Base-by-base conservation (phyloP, 495 filamentous ascomycete species). In the Hyaloscypha bicolor region DNA sequence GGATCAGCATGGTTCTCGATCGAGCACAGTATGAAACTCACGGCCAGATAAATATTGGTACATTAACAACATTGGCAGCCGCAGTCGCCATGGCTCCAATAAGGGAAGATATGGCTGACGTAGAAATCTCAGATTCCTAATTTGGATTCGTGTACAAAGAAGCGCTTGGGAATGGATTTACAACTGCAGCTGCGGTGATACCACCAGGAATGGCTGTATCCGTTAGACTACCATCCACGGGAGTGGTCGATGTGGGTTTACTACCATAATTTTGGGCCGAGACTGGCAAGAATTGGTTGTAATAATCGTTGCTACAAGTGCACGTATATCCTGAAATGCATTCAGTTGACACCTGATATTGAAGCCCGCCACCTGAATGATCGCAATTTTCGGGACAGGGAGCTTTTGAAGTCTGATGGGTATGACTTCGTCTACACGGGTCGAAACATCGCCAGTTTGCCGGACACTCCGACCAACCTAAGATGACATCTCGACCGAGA, bases 31-130 rank as follows among this genome's bases (percentile, higher is more conserved):
- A 56, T 3, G 32, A 59, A 66, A 83, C 83, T 73, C 75, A 86
- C 84, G 88, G 76, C 86, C 87, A 89, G 51, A 80, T 73, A 73
- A 88, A 88, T 4, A 84, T 86, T 14, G 82, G 83, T n/a, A 87
- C 77, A 2, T 87, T 73, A 21, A 85, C 87, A 32, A 83, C 86
- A 31, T 70, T 64, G 31, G 75, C 68, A 25, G 81, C 82, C 59
- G 75, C 74, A 16, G 78, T 71, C 6, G 72, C 73, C 67, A 81
- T 70, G 37, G 78, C 69, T 30, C 74, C 74, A 31, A 71, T 62
- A 58, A 84, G 71, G 4, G 84, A 85, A 4, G 83, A 82, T 9
- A 86, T 76, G 4, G 83, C 84, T 1, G 75, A 73, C 51, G 69
- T 76, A 8, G 74, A 76, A 30, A 86, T 80, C 68, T 86, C 83